Evolutionary conservation across 2,329 filamentous ascomycete species (phyloP), one percentile per base, ranked within the genome.

Genomic region (Chaetomiaceae sp.): DNA sequence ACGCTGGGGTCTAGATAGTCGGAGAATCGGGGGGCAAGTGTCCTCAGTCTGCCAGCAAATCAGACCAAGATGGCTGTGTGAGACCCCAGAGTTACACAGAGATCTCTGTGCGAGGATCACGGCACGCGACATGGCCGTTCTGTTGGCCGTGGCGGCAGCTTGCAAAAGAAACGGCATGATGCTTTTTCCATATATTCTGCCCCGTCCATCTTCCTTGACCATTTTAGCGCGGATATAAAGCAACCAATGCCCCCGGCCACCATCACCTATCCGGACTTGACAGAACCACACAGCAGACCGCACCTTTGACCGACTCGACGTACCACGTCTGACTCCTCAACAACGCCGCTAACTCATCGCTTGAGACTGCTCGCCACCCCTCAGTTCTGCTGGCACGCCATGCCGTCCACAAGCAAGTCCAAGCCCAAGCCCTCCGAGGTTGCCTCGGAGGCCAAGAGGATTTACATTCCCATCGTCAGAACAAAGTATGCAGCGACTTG

Each of bases 381-480:
- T 19, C 3, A 9, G 6, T 3, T 51, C 25, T 11, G 11, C 25
- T n/a, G 8, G 23, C 33, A 14, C n/a, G 67, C 56, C 40, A 84
- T 84, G 82, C 78, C 80, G 54, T 63, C 63, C 22, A 56, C 63
- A 20, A 65, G 59, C 39, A 64, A 61, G 50, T 75, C 76, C 51
- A 83, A 78, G 69, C 78, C 78, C 42, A 85, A 83, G 69, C 80
- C 83, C 12, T 82, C 84, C 37, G 85, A 89, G 59, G 81, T 90
- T 50, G 87, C 87, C 51, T 80, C 82, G 23, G 85, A 89, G 66
- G 86, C 85, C n/a, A 88, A 88, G 69, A 79, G 77, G 62, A 78
- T 78, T 54, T 87, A 84, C 65, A 84, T 89, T 59, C 85, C 86
- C 15, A 72, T 79, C 58, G 81, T 89, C 62, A 79, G 75, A 63